phyloP scores from a whole-genome alignment of 441 rosid genomes.

The Raphanus hybrid region DNA sequence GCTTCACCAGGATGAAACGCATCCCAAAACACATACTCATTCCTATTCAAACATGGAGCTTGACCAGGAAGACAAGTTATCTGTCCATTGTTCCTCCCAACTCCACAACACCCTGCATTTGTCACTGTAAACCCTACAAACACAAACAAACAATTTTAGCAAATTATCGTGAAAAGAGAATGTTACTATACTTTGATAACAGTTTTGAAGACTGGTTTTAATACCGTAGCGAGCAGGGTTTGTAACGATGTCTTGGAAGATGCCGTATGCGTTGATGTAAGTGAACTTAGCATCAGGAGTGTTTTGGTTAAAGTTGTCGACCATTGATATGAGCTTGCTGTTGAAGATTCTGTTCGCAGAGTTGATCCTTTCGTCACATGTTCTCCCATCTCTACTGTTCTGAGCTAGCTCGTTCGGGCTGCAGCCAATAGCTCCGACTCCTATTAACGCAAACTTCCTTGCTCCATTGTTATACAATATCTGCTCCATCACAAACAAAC shows the following conservation, averaged over 20 bases:
- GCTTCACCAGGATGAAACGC: conserved; percentile 87
- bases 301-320: conserved; percentile 60
- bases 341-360: conserved; percentile 76
- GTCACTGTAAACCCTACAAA: conserved; percentile 68
- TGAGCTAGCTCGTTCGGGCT: conserved; percentile 77
- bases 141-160: background rate
- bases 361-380: conserved; percentile 70
- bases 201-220: background rate
- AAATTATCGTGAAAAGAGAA: background rate
- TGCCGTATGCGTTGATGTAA: conserved; percentile 70
- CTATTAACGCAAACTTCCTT: conserved; percentile 69
- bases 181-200: background rate
- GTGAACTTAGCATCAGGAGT: conserved; percentile 64
- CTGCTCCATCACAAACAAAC: conserved; percentile 40
- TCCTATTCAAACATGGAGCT: conserved; percentile 71
- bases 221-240: conserved; percentile 62
- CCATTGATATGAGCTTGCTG: conserved; percentile 63
- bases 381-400: conserved; percentile 67
- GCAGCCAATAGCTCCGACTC: conserved; percentile 79
- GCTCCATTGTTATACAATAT: conserved; percentile 67
- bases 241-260: conserved; percentile 63
- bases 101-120: conserved; percentile 87
- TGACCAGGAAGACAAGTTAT: conserved; percentile 81
- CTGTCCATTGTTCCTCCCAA: conserved; percentile 92
- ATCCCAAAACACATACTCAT: conserved; percentile 80